phyloP scores from a whole-genome alignment of 768 basidiomycete genomes.

The Termitomyces sp. region DNA sequence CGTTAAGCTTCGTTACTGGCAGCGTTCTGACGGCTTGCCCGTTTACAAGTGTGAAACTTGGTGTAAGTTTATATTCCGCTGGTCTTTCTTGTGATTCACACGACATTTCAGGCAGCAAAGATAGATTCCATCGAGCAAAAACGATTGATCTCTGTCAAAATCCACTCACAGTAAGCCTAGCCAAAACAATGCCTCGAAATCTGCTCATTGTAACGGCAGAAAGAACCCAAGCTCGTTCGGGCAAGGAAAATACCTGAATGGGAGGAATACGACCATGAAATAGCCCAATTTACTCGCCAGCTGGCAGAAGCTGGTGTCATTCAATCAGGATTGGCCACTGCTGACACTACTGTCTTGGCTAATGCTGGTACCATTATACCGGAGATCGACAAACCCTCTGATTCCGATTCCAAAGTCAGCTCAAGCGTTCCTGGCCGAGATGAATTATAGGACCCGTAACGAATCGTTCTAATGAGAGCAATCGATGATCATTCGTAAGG shows the following conservation, averaged over 20 bases:
- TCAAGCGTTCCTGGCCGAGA: constrained; percentile 2
- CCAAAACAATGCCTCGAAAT: background rate
- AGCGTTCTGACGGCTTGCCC: background rate
- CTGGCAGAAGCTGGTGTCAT: constrained; percentile 70
- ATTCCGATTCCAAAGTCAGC: background rate
- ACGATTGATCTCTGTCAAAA: constrained; percentile 97
- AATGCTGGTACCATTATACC: constrained; percentile 23
- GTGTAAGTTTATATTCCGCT: constrained; percentile 54
- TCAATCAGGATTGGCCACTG: constrained; percentile 58
- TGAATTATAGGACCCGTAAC: constrained; percentile 4
- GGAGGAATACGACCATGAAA: constrained; percentile 91
- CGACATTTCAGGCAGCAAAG: constrained; percentile 60
- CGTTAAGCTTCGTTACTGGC: background rate
- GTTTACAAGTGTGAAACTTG: constrained; percentile 86
- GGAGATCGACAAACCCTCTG: background rate
- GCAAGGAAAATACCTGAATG: constrained; percentile 97
- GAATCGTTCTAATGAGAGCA: too few species aligned
- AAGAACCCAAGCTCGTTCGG: constrained; percentile 93
- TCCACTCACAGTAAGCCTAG: constrained; percentile 74
- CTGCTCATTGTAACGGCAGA: constrained; percentile 41
- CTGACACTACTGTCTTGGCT: constrained; percentile 67
- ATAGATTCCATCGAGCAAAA: constrained; percentile 74
- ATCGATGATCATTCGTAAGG: background rate
- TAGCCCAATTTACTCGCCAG: constrained; percentile 72
- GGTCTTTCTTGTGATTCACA: background rate